A percentile compares a stretch with the other conserved stretches of the same genome.
Evolutionary conservation across 1,139 yeast genomes (phyloP).

Genomic region (Meyerozyma smithsonii): DNA sequence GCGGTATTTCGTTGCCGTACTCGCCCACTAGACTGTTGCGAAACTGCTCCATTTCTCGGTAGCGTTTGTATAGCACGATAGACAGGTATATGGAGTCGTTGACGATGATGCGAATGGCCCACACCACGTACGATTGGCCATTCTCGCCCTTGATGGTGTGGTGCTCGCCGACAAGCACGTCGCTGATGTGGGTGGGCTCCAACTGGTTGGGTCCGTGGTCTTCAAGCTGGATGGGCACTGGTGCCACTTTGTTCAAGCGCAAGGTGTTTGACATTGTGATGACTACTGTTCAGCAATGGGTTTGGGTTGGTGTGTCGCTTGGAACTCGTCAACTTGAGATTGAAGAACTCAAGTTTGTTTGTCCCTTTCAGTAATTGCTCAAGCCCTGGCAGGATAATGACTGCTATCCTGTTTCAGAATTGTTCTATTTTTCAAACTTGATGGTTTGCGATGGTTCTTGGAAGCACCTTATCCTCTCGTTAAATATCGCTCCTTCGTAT

Average conservation of each 20-base stretch:
- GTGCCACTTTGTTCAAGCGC: conserved; percentile 29
- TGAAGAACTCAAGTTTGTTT: too few relatives aligned
- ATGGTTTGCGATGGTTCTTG: too few relatives aligned
- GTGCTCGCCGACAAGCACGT: conserved; percentile 36
- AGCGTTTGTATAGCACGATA: conserved; percentile 50
- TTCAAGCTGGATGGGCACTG: conserved; percentile 33
- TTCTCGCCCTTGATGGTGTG: conserved; percentile 36
- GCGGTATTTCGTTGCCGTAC: conserved; percentile 48
- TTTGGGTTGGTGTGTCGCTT: background rate
- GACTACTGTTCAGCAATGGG: background rate
- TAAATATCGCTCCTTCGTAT: too few relatives aligned
- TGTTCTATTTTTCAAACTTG: too few relatives aligned
- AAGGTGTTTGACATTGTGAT: conserved; percentile 9
- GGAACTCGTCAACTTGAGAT: too few relatives aligned
- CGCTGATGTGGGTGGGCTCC: conserved; percentile 26
- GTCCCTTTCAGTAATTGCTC: too few relatives aligned
- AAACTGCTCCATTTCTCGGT: conserved; percentile 57
- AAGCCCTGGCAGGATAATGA: too few relatives aligned
- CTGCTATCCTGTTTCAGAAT: too few relatives aligned
- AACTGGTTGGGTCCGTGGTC: conserved; percentile 21
- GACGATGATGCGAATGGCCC: conserved; percentile 45
- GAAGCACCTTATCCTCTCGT: too few relatives aligned
- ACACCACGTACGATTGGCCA: conserved; percentile 39
- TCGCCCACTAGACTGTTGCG: conserved; percentile 35
- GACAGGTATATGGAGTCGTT: conserved; percentile 42